Percentiles rank a stretch among this genome's conserved stretches.
Evolutionary conservation across 1,284 basidiomycete genomes (phyloP).

Genomic region (Kwoniella shivajii): DNA sequence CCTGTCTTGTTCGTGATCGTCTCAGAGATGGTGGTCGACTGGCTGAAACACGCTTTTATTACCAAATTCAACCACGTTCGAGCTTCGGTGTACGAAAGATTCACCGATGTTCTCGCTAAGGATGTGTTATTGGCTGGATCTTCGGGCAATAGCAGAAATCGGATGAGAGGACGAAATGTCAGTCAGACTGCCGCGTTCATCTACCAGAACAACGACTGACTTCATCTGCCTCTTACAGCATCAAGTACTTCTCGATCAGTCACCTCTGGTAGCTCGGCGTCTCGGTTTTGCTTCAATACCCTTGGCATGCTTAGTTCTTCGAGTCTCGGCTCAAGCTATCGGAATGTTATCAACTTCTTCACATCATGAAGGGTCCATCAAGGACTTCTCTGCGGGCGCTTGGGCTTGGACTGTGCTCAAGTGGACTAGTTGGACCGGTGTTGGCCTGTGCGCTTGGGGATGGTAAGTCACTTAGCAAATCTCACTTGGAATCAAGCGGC

Average conservation of each 20-base stretch:
- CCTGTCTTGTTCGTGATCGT: slow-evolving; percentile 87
- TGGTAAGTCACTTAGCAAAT: slow-evolving; percentile 60
- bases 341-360: slow-evolving; percentile 62
- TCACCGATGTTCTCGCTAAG: slow-evolving; percentile 92
- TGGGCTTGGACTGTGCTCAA: slow-evolving; percentile 58
- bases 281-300: slow-evolving; percentile 93
- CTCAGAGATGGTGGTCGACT: slow-evolving; percentile 95
- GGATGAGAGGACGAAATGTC: slow-evolving; percentile 64
- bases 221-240: slow-evolving; percentile 56
- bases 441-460: slow-evolving; percentile 73
- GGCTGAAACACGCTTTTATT: slow-evolving; percentile 99
- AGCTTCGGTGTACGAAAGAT: slow-evolving; percentile 91
- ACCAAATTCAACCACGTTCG: slow-evolving; percentile 95
- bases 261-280: slow-evolving; percentile 88
- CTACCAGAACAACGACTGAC: background rate
- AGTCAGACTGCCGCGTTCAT: slow-evolving; percentile 15
- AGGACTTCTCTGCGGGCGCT: slow-evolving; percentile 22
- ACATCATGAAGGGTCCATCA: slow-evolving; percentile 43
- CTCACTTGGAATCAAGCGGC: background rate
- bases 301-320: slow-evolving; percentile 84
- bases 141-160: slow-evolving; percentile 16
- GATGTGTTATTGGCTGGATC: slow-evolving; percentile 81
- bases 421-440: slow-evolving; percentile 64
- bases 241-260: slow-evolving; percentile 85
- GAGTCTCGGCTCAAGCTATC: slow-evolving; percentile 79